These are phyloP conservation scores for Lactarius akahatsu DNA, from an alignment of 768 basidiomycete species.

Conservation along the genomic window DNA sequence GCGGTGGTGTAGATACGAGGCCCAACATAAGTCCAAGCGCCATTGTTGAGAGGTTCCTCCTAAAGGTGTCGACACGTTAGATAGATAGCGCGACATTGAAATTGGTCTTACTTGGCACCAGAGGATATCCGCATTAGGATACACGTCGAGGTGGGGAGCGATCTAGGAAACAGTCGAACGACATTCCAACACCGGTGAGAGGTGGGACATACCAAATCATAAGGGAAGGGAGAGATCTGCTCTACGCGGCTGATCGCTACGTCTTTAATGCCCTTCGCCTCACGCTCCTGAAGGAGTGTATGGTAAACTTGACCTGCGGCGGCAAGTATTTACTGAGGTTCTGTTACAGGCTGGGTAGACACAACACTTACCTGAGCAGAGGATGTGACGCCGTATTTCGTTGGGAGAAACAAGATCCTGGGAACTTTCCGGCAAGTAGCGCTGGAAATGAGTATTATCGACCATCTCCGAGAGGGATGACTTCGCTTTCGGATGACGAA, in stretches of 20 bases:
- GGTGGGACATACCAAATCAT: constrained; percentile 68
- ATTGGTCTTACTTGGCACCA: constrained; percentile 78
- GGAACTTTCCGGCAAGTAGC: constrained; percentile 85
- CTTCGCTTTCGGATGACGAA: constrained; percentile 91
- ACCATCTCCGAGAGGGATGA: constrained; percentile 87
- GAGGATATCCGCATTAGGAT: constrained; percentile 89
- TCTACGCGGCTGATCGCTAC: constrained; percentile 93
- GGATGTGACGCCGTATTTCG: constrained; percentile 86
- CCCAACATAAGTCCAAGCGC: constrained; percentile 95
- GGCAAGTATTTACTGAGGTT: not conserved
- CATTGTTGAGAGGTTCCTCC: constrained; percentile 97
- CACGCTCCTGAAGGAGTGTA: constrained; percentile 83
- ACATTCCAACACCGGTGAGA: not conserved
- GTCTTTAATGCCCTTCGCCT: constrained; percentile 87
- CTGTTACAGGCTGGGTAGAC: not conserved
- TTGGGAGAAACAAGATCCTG: constrained; percentile 76
- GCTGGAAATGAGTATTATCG: constrained; percentile 86
- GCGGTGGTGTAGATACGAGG: constrained; percentile 94
- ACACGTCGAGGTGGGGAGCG: constrained; percentile 92
- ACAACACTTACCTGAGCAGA: constrained; percentile 67
- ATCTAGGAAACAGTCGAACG: constrained; percentile 47
- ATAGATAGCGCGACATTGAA: not conserved
- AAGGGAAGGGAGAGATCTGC: constrained; percentile 96
- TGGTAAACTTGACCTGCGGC: constrained; percentile 88
- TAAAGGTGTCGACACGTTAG: constrained; percentile 32